These are phyloP conservation scores for Pseudogymnoascus sp. DNA, from an alignment of 2,329 filamentous ascomycete genomes.

Conservation along the genomic window DNA sequence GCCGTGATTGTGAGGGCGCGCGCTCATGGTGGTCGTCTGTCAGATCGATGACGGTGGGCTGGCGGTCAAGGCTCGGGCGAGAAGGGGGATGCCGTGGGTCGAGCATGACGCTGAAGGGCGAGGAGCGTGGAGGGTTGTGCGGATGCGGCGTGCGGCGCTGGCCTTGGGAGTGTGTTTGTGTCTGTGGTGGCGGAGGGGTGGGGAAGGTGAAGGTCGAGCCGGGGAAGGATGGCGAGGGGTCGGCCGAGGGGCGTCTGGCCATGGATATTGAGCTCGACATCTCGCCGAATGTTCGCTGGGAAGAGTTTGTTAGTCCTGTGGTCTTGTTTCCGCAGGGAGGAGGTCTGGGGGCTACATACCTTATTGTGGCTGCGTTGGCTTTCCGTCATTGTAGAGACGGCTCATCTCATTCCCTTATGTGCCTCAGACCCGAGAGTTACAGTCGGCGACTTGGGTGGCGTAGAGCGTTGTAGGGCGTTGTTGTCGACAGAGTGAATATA, in stretches of 20 bases:
- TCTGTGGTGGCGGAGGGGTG: background rate
- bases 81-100: background rate
- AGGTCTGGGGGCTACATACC: background rate
- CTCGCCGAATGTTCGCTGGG: constrained; percentile 1
- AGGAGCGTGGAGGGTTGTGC: constrained; percentile 1
- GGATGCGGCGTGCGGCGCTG: constrained; percentile 7
- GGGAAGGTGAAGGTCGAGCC: background rate
- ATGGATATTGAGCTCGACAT: constrained; percentile 12
- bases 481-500: background rate
- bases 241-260: constrained; percentile 1
- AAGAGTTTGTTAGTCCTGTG: background rate
- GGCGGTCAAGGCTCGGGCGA: constrained; percentile 1
- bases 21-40: constrained; percentile 8
- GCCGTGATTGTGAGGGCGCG: constrained; percentile 3
- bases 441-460: background rate
- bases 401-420: constrained; percentile 9
- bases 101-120: constrained; percentile 9
- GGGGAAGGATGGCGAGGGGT: background rate
- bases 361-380: constrained; percentile 9
- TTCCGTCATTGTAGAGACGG: constrained; percentile 1
- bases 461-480: background rate
- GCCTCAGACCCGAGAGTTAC: background rate
- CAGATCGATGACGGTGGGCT: constrained; percentile 10
- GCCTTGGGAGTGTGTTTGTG: background rate
- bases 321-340: background rate